phyloP scores from a whole-genome alignment of 371 early-diverging fungal genomes.

The Massospora cicadina region DNA sequence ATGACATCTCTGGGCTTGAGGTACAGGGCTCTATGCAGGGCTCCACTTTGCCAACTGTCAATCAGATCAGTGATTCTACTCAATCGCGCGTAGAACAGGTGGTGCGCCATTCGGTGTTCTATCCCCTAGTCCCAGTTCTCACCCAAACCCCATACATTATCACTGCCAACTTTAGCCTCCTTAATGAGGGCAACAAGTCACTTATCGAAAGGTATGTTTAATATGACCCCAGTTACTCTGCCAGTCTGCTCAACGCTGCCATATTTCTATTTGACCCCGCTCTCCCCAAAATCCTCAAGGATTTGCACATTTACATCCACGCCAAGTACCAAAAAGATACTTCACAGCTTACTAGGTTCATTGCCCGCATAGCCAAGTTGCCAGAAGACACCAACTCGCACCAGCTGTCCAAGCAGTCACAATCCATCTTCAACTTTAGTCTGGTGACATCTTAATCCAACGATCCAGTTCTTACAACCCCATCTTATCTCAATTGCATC shows the following conservation, averaged over 20 bases:
- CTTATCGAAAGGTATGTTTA: conserved; percentile 6
- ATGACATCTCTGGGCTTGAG: conserved; percentile 4
- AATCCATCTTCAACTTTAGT: conserved; percentile 6
- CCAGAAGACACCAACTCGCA: not conserved
- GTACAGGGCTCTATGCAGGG: not conserved
- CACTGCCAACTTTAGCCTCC: conserved; percentile 3
- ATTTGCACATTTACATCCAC: not conserved
- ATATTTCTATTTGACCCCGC: conserved; percentile 11
- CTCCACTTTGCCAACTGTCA: not conserved
- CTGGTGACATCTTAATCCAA: not conserved
- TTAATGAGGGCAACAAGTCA: conserved; percentile 5
- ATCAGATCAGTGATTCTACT: conserved; percentile 2
- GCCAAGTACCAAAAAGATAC: not conserved
- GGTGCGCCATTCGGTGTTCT: conserved; percentile 10
- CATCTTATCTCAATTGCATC: not conserved
- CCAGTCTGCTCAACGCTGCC: conserved; percentile 6
- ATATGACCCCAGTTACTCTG: conserved; percentile 9
- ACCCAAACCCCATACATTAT: conserved; percentile 11
- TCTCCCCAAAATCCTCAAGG: conserved; percentile 3
- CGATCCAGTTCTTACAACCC: not conserved
- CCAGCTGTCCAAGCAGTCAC: not conserved
- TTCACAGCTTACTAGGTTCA: not conserved
- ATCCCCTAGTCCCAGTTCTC: conserved; percentile 11
- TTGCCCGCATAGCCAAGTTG: not conserved
- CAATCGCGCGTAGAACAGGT: conserved; percentile 10